phyloP scores from a whole-genome alignment of 257 asterid species.

The Przewalskia tangutica region DNA sequence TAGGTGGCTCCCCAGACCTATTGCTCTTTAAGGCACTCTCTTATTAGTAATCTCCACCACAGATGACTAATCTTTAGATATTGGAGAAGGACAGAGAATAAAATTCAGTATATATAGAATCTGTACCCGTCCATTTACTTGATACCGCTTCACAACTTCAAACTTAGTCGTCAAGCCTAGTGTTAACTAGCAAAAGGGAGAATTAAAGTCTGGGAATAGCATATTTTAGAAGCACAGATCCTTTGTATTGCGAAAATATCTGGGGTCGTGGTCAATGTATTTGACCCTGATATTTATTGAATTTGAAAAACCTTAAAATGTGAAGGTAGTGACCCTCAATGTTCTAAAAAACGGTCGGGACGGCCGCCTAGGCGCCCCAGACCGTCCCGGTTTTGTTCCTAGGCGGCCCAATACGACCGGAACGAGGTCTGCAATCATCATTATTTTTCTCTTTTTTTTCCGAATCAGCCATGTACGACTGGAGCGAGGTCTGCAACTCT shows the following conservation, averaged over 20 bases:
- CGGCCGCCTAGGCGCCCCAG: too few relatives aligned
- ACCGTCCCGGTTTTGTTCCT: too few relatives aligned
- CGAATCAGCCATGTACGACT: too few relatives aligned
- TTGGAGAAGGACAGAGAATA: not conserved
- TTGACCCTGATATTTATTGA: not conserved
- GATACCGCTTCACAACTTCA: not conserved
- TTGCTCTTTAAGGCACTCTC: not conserved
- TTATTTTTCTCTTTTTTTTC: too few relatives aligned
- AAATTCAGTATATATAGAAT: not conserved
- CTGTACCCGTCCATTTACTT: not conserved
- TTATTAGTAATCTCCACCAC: not conserved
- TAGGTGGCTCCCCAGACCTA: not conserved
- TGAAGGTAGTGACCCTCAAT: not conserved
- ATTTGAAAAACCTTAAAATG: not conserved
- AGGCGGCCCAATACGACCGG: too few relatives aligned
- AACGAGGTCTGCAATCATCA: too few relatives aligned
- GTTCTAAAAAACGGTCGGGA: too few relatives aligned
- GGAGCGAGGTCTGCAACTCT: too few relatives aligned
- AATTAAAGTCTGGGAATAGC: not conserved
- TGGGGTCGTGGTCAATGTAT: not conserved
- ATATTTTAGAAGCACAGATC: not conserved
- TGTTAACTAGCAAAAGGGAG: not conserved
- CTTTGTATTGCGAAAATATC: not conserved
- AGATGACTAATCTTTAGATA: not conserved
- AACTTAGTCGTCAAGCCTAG: not conserved